These are phyloP conservation scores for Pythium apleroticum DNA, from an alignment of 352 stramenopile species.

Conservation along the genomic window DNA sequence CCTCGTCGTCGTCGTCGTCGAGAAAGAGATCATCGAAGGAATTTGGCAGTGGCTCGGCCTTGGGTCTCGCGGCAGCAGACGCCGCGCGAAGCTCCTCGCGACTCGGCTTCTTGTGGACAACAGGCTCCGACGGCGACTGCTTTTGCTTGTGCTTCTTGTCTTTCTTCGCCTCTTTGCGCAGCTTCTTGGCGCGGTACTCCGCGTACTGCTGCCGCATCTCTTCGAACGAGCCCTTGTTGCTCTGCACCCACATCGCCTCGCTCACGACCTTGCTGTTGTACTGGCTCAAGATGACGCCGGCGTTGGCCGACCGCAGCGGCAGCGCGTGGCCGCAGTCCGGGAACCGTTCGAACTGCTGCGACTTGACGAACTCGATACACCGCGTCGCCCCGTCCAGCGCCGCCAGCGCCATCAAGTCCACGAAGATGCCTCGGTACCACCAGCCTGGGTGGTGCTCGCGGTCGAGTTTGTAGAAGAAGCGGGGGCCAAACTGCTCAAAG, in stretches of 20 bases:
- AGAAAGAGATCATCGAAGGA: too few species aligned
- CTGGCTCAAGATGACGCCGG: slow-evolving; percentile 17
- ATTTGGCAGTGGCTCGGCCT: too few species aligned
- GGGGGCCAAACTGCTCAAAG: slow-evolving; percentile 34
- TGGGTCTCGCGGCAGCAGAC: neutral
- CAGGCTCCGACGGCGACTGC: neutral
- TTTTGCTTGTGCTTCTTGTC: neutral
- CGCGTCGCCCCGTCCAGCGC: slow-evolving; percentile 28
- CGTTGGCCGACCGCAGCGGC: slow-evolving; percentile 38
- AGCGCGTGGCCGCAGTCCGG: slow-evolving; percentile 44
- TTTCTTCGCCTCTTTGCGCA: neutral
- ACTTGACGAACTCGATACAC: slow-evolving; percentile 39
- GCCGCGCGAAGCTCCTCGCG: neutral
- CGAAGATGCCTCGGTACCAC: slow-evolving; percentile 47
- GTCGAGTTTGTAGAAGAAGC: slow-evolving; percentile 53
- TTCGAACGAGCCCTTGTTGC: neutral
- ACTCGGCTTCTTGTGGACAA: neutral
- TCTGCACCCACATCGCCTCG: slow-evolving; percentile 15
- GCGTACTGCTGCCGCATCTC: neutral
- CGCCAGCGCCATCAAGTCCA: slow-evolving; percentile 26
- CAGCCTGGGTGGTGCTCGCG: slow-evolving; percentile 42
- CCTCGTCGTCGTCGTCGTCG: neutral
- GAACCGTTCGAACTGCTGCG: slow-evolving; percentile 36
- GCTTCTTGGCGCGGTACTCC: slow-evolving; percentile 6
- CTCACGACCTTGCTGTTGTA: slow-evolving; percentile 7